These are phyloP conservation scores for Rossbeevera mucosa DNA, from an alignment of 768 basidiomycete species.

Conservation along the genomic window DNA sequence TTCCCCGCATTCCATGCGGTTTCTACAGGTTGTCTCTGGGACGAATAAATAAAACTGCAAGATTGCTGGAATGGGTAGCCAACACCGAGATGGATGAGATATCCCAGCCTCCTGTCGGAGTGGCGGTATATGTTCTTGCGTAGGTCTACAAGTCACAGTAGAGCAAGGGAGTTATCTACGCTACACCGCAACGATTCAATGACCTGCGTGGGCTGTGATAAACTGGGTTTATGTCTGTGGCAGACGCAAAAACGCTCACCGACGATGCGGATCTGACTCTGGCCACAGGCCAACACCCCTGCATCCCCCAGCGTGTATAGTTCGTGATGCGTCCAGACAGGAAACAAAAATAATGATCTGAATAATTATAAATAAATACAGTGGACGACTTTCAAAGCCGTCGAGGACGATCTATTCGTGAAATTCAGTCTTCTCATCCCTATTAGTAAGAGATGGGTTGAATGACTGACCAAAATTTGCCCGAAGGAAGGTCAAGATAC, in stretches of 20 bases:
- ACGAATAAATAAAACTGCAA: not conserved
- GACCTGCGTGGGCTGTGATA: slow-evolving; percentile 41
- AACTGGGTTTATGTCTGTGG: not conserved
- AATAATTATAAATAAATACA: slow-evolving; percentile 10
- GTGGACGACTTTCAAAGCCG: slow-evolving; percentile 4
- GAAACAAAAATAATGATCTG: slow-evolving; percentile 1
- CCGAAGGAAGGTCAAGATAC: not conserved
- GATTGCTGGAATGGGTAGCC: not conserved
- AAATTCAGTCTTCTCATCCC: slow-evolving; percentile 1
- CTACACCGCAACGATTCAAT: slow-evolving; percentile 85
- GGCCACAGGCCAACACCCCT: not conserved
- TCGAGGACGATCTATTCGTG: slow-evolving; percentile 2
- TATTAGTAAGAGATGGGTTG: not conserved
- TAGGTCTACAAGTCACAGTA: slow-evolving; percentile 51
- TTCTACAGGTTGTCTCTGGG: not conserved
- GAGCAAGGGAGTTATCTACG: slow-evolving; percentile 70
- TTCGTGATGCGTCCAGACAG: not conserved
- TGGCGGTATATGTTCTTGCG: slow-evolving; percentile 51
- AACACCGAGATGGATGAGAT: not conserved
- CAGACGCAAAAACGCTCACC: slow-evolving; percentile 16
- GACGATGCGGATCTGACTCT: slow-evolving; percentile 15
- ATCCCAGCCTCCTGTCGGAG: not conserved
- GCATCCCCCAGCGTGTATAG: not conserved
- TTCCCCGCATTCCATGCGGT: not conserved
- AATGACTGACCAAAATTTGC: not conserved